Percentiles rank a stretch among this genome's conserved stretches.
phyloP scores from a whole-genome alignment of 768 basidiomycete genomes.

The Imleria badia region DNA sequence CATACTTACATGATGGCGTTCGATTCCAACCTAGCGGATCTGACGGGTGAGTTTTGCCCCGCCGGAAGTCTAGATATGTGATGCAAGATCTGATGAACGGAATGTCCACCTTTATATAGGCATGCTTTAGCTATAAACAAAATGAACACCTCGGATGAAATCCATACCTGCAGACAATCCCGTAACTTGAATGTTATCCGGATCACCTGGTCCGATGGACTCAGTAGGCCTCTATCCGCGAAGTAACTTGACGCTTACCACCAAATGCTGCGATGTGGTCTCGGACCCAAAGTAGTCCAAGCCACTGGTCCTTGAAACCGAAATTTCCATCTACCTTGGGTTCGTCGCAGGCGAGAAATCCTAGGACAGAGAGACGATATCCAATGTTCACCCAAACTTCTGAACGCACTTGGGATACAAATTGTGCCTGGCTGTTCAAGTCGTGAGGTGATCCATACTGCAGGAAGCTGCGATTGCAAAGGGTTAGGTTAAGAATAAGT shows the following conservation, averaged over 20 bases:
- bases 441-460: conserved; percentile 77
- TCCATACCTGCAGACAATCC: conserved; percentile 64
- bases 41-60: conserved; percentile 59
- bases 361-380: conserved; percentile 72
- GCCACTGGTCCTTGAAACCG: conserved; percentile 83
- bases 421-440: conserved; percentile 61
- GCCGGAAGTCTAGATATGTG: conserved; percentile 61
- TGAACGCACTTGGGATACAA: conserved; percentile 56
- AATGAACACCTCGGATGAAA: neutral
- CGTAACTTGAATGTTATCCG: conserved; percentile 56
- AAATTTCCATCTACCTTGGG: conserved; percentile 68
- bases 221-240: neutral
- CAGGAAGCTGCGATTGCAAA: conserved; percentile 68
- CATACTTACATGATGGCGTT: conserved; percentile 65
- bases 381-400: conserved; percentile 77
- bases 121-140: neutral
- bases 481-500: no score
- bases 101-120: conserved; percentile 55
- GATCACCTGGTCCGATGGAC: conserved; percentile 46
- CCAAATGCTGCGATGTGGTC: conserved; percentile 68
- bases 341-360: conserved; percentile 65
- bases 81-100: conserved; percentile 72
- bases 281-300: conserved; percentile 66
- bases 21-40: conserved; percentile 65
- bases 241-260: conserved; percentile 37